These are phyloP conservation scores for Dryas integrifolia DNA, from an alignment of 331 rosid species.

Conservation along the genomic window DNA sequence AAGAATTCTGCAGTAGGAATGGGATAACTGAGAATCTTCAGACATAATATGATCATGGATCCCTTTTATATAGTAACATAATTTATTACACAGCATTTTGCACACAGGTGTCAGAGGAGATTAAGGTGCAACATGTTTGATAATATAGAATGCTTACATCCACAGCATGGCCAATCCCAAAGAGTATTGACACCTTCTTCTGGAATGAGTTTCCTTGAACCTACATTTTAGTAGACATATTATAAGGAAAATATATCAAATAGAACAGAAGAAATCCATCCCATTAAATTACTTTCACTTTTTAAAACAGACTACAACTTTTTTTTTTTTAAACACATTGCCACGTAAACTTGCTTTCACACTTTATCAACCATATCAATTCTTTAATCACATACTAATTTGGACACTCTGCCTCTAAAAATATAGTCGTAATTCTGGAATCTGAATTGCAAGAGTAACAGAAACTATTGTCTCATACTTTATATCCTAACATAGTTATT, in stretches of 20 bases:
- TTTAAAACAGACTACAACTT: neutral
- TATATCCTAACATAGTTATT: neutral
- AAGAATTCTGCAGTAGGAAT: neutral
- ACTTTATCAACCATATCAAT: neutral
- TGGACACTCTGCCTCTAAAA: neutral
- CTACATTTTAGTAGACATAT: constrained; percentile 46
- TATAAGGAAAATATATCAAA: constrained; percentile 14
- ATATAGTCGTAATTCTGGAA: neutral
- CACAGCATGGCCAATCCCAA: constrained; percentile 73
- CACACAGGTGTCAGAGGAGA: neutral
- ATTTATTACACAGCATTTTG: neutral
- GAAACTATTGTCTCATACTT: neutral
- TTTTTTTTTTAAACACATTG: neutral
- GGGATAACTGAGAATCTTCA: neutral
- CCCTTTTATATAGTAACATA: neutral
- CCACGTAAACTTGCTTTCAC: neutral
- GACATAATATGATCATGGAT: neutral
- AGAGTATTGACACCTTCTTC: constrained; percentile 69
- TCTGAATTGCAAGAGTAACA: neutral
- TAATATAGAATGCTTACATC: constrained; percentile 53
- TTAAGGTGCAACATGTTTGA: neutral
- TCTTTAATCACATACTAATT: neutral
- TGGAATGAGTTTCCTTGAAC: constrained; percentile 93
- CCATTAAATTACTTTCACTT: neutral
- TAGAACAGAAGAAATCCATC: neutral